phyloP scores from a whole-genome alignment of 257 asterid species.

The Solanum peruvianum region DNA sequence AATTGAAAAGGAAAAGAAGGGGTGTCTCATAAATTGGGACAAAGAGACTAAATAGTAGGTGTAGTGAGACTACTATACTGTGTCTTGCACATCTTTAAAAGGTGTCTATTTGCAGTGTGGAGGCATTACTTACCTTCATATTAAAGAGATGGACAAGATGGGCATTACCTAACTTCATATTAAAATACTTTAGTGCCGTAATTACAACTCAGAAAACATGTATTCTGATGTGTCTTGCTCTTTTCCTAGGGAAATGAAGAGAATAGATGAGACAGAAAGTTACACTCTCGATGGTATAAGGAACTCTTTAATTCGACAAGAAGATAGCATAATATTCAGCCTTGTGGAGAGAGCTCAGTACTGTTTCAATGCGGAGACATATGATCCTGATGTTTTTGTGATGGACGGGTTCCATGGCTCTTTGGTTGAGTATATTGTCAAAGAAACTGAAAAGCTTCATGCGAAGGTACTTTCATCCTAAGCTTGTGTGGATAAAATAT shows the following conservation, averaged over 20 bases:
- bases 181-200: neutral
- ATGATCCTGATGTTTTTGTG: conserved; percentile 52
- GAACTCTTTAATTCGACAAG: conserved; percentile 73
- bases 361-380: conserved; percentile 56
- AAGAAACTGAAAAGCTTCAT: conserved; percentile 92
- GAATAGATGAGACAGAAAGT: conserved; percentile 71
- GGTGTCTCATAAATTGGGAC: neutral
- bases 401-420: conserved; percentile 78
- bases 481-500: neutral
- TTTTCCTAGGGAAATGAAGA: conserved; percentile 29
- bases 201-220: neutral
- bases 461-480: conserved; percentile 39
- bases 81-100: neutral
- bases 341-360: conserved; percentile 91
- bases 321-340: conserved; percentile 85
- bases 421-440: conserved; percentile 71
- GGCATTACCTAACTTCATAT: neutral
- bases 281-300: conserved; percentile 87
- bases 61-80: neutral
- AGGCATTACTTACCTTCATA: neutral
- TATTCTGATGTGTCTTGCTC: conserved; percentile 1
- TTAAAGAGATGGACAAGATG: neutral
- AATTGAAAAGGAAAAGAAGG: neutral
- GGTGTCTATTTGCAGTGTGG: neutral
- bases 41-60: neutral